Evolutionary conservation across 2,329 filamentous ascomycete species (phyloP), one percentile per base, ranked within the genome.

Genomic region (Coniochaeta prunicola): DNA sequence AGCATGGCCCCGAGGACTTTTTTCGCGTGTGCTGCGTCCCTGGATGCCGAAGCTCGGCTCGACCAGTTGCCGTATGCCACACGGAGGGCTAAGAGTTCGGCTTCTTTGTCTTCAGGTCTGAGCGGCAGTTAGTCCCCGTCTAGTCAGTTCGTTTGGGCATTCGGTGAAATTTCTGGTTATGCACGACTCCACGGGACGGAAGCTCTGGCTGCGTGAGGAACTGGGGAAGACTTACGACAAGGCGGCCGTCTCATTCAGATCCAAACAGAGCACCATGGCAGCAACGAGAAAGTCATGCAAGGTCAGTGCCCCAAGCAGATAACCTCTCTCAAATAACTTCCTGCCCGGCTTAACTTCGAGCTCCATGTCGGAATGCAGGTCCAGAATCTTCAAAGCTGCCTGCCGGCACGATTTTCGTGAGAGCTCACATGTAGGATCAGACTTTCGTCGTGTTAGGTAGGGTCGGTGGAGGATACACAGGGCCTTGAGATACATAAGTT

Each of bases 221-320:
- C 8, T 53, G 12, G 26, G 6, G 2, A n/a, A 13, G n/a, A 57
- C 56, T 57, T 48, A 57, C 56, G 28, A 40, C 21, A 57, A 48
- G 8, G 21, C 56, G 24, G 28, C 42, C 26, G 45, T 50, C n/a
- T 50, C 45, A 30, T 50, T 50, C 57, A 58, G 21, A n/a, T 81
- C 78, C 3, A 86, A 67, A 59, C 80, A 86, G 6, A 86, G 64
- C 42, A 86, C 78, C 80, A 85, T 86, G 13, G 81, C 77, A 0
- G 83, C 83, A 19, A 85, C 75, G 28, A 86, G 69, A 60, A 84
- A 86, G 62, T 85, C 80, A 34, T 84, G 80, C 24, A 80, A 70
- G 5, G 78, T 79, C 50, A 85, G 66, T 3, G 77, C 78, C 3
- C 77, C 77, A 8, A 84, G 66, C 71, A 85, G 80, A 69, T 79